phyloP scores from a whole-genome alignment of 495 filamentous ascomycete species.

The Trichoderma erinaceum region DNA sequence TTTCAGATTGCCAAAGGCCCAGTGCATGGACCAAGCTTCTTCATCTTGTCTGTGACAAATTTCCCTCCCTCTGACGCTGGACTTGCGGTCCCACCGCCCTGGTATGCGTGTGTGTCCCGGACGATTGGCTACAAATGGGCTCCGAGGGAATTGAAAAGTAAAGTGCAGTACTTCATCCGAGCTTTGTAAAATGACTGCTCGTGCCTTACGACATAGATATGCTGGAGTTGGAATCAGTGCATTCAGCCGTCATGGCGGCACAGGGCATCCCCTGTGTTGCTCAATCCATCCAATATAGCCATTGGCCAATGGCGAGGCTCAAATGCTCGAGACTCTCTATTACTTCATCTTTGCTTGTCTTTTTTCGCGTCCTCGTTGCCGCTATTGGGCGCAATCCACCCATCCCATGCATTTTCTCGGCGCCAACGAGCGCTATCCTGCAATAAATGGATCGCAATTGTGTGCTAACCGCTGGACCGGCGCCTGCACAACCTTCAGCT shows the following conservation, averaged over 20 bases:
- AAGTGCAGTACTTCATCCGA: background rate
- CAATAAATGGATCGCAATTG: background rate
- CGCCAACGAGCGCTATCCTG: constrained; percentile 12
- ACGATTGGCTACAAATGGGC: background rate
- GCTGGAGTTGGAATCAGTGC: background rate
- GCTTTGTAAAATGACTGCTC: background rate
- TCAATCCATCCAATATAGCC: background rate
- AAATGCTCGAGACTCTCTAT: background rate
- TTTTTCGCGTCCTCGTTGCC: background rate
- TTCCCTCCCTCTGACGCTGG: background rate
- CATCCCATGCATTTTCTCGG: background rate
- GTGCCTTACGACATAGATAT: background rate
- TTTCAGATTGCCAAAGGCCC: background rate
- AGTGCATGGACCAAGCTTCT: background rate
- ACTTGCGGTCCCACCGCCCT: background rate
- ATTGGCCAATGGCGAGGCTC: background rate
- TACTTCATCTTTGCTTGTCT: background rate
- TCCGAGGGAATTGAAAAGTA: background rate
- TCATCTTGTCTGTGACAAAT: background rate
- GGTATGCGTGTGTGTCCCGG: background rate
- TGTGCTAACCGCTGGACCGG: constrained; percentile 6
- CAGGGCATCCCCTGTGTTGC: background rate
- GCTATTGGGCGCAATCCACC: background rate
- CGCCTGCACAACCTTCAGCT: background rate
- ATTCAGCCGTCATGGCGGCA: background rate